Percentiles rank a stretch among this genome's conserved stretches.
Conservation (phyloP, 2,329 filamentous ascomycete species). For the Davidsoniella virescens region DNA sequence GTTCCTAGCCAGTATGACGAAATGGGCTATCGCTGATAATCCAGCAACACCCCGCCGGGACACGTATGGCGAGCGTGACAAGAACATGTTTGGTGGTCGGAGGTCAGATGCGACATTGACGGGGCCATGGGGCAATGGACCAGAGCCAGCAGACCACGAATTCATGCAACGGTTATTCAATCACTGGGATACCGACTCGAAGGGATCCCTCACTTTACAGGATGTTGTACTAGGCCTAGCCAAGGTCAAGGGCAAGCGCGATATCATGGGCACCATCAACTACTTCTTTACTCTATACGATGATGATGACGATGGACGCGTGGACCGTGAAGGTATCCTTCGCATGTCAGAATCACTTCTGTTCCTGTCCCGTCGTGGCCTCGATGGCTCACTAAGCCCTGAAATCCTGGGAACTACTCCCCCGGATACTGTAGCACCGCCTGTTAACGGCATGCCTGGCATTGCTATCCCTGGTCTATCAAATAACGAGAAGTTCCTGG, state of each 20-base stretch:
- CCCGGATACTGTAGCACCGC: conserved; percentile 19
- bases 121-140: conserved; percentile 39
- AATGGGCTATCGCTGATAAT: conserved; percentile 85
- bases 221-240: conserved; percentile 86
- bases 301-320: conserved; percentile 75
- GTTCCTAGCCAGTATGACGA: conserved; percentile 75
- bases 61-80: conserved; percentile 32
- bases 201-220: conserved; percentile 66
- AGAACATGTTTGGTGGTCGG: conserved; percentile 44
- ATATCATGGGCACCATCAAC: conserved; percentile 95
- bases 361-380: conserved; percentile 76
- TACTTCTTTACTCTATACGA: conserved; percentile 98
- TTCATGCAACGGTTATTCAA: conserved; percentile 79
- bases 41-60: conserved; percentile 41
- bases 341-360: conserved; percentile 86
- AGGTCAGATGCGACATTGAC: conserved; percentile 21
- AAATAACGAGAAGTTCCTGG: conserved; percentile 75
- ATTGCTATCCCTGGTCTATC: conserved; percentile 34
- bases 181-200: conserved; percentile 71
- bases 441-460: conserved; percentile 16
- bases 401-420: conserved; percentile 25
- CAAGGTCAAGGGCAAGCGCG: conserved; percentile 77
- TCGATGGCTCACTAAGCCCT: conserved; percentile 59
- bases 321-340: conserved; percentile 88
- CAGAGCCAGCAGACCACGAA: conserved; percentile 75